Evolutionary conservation across 345 rosid genomes (phyloP).

Genomic region (Melaleuca alternifolia): DNA sequence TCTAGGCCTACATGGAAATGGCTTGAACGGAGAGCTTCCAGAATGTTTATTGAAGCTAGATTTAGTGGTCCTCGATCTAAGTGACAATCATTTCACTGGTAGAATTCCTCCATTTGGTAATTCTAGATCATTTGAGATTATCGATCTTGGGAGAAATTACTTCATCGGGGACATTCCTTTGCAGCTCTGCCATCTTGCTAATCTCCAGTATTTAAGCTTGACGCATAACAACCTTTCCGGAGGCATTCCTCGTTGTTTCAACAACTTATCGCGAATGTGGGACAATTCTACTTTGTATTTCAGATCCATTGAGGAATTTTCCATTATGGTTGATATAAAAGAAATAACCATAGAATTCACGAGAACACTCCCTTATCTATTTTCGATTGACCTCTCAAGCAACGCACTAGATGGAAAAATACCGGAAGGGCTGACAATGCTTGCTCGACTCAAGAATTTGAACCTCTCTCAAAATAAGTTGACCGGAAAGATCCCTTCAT

Average conservation of each 20-base stretch:
- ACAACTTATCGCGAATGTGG: not conserved
- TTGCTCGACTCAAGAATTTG: too few species aligned
- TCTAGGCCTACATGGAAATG: not conserved
- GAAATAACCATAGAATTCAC: too few species aligned
- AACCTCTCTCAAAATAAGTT: too few species aligned
- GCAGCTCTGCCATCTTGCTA: not conserved
- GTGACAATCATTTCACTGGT: not conserved
- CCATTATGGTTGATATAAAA: too few species aligned
- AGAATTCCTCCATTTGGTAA: not conserved
- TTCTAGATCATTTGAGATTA: not conserved
- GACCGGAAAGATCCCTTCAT: too few species aligned
- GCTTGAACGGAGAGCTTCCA: not conserved
- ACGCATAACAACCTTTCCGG: not conserved
- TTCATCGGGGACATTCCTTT: not conserved
- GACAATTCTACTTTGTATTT: too few species aligned
- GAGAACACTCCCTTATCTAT: too few species aligned
- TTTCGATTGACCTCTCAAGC: too few species aligned
- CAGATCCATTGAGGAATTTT: too few species aligned
- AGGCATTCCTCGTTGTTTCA: not conserved
- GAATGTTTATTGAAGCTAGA: not conserved
- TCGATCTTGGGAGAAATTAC: not conserved
- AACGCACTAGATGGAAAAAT: too few species aligned
- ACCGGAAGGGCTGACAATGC: too few species aligned
- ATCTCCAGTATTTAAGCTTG: not conserved
- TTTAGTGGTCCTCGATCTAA: rapidly evolving